These are phyloP conservation scores for Pisolithus thermaeus DNA, from an alignment of 1,284 basidiomycete genomes.

Conservation along the genomic window DNA sequence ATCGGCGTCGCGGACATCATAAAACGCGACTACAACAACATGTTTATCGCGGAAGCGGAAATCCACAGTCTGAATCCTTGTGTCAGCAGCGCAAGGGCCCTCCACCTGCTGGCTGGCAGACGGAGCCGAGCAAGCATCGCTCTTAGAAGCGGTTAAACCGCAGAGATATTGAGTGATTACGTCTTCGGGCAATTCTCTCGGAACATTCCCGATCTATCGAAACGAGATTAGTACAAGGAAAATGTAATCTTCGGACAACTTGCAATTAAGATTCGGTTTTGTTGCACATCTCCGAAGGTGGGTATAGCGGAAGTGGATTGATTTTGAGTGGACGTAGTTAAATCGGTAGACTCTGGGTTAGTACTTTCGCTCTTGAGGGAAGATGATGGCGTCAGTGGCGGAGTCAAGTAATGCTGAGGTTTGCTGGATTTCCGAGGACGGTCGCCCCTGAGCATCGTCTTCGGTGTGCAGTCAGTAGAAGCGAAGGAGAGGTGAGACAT, in stretches of 20 bases:
- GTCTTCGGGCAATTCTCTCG: slow-evolving; percentile 29
- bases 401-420: slow-evolving; percentile 42
- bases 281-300: slow-evolving; percentile 10
- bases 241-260: slow-evolving; percentile 7
- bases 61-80: slow-evolving; percentile 46
- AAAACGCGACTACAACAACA: slow-evolving; percentile 55
- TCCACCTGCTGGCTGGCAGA: slow-evolving; percentile 2
- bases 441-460: slow-evolving; percentile 11
- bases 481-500: slow-evolving; percentile 13
- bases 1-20: slow-evolving; percentile 51
- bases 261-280: slow-evolving; percentile 44
- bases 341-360: slow-evolving; percentile 26
- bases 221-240: slow-evolving; percentile 10
- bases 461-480: slow-evolving; percentile 12
- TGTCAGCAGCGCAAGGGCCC: slow-evolving; percentile 8
- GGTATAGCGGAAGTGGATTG: slow-evolving; percentile 4
- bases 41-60: slow-evolving; percentile 44
- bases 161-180: slow-evolving; percentile 29
- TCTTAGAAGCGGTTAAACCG: slow-evolving; percentile 16
- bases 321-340: slow-evolving; percentile 8
- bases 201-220: slow-evolving; percentile 29
- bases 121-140: slow-evolving; percentile 8
- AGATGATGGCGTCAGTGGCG: slow-evolving; percentile 53
- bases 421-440: slow-evolving; percentile 22
- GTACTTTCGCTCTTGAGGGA: slow-evolving; percentile 37